Base-by-base conservation (phyloP, 352 stramenopile genomes). In the Phytophthora podocarpi region DNA sequence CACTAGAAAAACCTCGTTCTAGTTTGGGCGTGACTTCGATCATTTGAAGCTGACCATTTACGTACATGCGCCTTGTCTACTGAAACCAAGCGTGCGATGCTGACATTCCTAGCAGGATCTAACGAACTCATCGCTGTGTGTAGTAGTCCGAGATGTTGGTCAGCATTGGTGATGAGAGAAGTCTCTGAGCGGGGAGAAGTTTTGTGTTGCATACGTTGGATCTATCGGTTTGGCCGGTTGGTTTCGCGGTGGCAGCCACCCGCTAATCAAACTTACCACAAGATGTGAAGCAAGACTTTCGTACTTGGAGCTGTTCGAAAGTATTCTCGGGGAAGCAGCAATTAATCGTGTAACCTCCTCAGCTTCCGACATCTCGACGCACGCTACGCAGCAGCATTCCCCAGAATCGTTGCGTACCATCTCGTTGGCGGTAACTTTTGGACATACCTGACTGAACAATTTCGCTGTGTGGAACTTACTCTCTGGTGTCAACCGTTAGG, bases 1-100 rank as follows among this genome's bases (percentile, higher is more conserved):
- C n/a, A n/a, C n/a, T n/a, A n/a, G n/a, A n/a, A n/a, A n/a, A n/a
- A n/a, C n/a, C n/a, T n/a, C n/a, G n/a, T n/a, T n/a, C n/a, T n/a
- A n/a, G n/a, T n/a, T n/a, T n/a, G n/a, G n/a, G n/a, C 39, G 52
- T 53, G 40, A 49, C 43, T 55, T 56, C 34, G 36, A 49, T 50
- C 55, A 43, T 57, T 57, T 35, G 23, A 40, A 57, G 45, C 31
- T 31, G 20, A 35, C 31, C 20, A 50, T n/a, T n/a, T n/a, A n/a
- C n/a, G n/a, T n/a, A n/a, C n/a, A n/a, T n/a, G n/a, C 27, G 21
- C 21, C 24, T 18, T 46, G 23, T 27, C 26, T 5, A 16, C 35
- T 57, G 35, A 18, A 27, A 37, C 12, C n/a, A 42, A 34, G 15
- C 26, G 12, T n/a, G n/a, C n/a, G 4, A 20, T 52, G 18, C 23